A percentile compares a stretch with the other conserved stretches of the same genome.
These are phyloP conservation scores for Colletotrichum theobromicola DNA, from an alignment of 2,329 filamentous ascomycete species.

Conservation along the genomic window DNA sequence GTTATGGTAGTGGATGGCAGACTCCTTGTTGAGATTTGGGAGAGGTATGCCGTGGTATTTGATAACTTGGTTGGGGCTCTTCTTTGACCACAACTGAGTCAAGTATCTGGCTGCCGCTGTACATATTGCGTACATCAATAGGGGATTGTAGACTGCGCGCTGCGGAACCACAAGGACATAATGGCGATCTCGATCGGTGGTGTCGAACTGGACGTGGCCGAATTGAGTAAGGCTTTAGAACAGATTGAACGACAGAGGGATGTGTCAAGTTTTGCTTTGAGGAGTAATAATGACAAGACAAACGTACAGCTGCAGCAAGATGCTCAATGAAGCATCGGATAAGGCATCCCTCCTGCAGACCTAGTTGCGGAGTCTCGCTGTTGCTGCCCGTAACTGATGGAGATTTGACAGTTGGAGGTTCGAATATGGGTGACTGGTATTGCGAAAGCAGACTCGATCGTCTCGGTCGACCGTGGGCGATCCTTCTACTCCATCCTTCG, in stretches of 20 bases:
- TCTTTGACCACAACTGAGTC: neutral
- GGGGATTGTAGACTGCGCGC: neutral
- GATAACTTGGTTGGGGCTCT: neutral
- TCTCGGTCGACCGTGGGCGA: neutral
- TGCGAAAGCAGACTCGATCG: neutral
- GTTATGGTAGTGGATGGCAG: neutral
- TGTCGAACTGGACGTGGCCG: neutral
- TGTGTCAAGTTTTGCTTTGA: neutral
- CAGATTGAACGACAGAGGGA: neutral
- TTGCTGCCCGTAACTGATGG: neutral
- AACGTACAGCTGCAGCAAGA: neutral
- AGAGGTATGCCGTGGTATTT: neutral
- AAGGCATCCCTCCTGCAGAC: neutral
- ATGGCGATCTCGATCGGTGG: neutral
- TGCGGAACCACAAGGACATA: neutral
- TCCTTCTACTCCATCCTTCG: neutral
- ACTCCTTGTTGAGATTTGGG: neutral
- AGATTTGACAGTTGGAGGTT: neutral
- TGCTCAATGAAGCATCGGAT: constrained; percentile 1
- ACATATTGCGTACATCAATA: constrained; percentile 1
- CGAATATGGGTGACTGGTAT: neutral
- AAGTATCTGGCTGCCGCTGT: neutral
- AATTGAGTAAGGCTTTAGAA: neutral
- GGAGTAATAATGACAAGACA: neutral
- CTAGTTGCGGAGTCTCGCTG: neutral